Percentiles rank a stretch among this genome's conserved stretches.
These are phyloP conservation scores for Prunella vulgaris DNA, from an alignment of 257 asterid genomes.

Conservation along the genomic window DNA sequence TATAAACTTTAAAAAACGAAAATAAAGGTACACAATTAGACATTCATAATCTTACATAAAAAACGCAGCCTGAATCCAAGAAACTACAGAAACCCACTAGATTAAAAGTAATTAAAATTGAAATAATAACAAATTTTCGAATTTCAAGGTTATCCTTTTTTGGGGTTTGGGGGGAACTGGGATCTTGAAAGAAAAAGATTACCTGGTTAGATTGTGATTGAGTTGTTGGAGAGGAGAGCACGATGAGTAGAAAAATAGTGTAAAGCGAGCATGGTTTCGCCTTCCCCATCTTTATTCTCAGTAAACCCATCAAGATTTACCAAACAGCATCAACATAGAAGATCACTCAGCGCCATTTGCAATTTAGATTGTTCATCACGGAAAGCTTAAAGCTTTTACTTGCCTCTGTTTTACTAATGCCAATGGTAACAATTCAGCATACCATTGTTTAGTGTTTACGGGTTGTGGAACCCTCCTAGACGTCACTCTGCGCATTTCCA, in stretches of 20 bases:
- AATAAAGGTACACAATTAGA: neutral
- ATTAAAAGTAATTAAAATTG: neutral
- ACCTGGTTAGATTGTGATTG: conserved; percentile 25
- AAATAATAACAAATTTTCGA: neutral
- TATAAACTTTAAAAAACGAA: too few relatives aligned
- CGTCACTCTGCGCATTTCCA: too few relatives aligned
- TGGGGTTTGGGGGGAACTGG: neutral
- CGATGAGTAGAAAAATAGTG: conserved; percentile 17
- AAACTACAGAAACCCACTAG: neutral
- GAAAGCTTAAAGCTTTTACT: neutral
- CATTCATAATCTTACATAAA: neutral
- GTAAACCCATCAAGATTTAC: neutral
- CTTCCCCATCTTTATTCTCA: conserved; percentile 24
- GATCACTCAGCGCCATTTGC: neutral
- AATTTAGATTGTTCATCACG: neutral
- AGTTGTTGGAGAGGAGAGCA: conserved; percentile 23
- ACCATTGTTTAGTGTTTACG: neutral
- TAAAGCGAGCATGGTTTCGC: neutral
- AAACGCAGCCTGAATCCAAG: neutral
- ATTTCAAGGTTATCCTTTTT: conserved; percentile 8
- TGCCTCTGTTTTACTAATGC: neutral
- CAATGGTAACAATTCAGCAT: neutral
- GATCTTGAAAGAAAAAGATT: conserved; percentile 12
- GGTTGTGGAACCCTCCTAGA: neutral
- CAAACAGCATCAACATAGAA: neutral